These are phyloP conservation scores for Pleomassaria siparia DNA, from an alignment of 2,329 filamentous ascomycete genomes.

Conservation along the genomic window DNA sequence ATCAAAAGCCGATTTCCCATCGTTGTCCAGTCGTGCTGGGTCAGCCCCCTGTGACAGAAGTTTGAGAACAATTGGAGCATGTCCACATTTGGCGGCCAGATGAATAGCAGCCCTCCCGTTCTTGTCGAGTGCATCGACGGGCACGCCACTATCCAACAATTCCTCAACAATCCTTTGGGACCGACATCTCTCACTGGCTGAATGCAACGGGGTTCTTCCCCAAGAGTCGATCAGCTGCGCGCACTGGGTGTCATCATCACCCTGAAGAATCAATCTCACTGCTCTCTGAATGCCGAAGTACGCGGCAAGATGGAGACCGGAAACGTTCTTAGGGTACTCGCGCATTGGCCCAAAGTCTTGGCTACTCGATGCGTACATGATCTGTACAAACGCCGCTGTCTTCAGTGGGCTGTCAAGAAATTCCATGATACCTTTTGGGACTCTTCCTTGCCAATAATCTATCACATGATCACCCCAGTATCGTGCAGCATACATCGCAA, in stretches of 20 bases:
- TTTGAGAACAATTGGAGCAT: neutral
- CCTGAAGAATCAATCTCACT: neutral
- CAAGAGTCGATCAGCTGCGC: neutral
- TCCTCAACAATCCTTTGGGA: neutral
- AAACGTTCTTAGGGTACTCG: neutral
- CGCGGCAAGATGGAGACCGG: neutral
- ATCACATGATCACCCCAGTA: slow-evolving; percentile 1
- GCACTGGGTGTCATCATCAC: neutral
- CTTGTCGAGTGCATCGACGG: neutral
- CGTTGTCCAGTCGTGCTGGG: neutral
- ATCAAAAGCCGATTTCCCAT: neutral
- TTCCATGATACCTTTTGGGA: slow-evolving; percentile 2
- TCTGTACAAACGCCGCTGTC: neutral
- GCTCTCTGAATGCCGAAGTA: neutral
- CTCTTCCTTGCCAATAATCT: slow-evolving; percentile 1
- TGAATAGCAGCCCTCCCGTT: slow-evolving; percentile 1
- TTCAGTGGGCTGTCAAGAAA: neutral
- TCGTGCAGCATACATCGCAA: neutral
- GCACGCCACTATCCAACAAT: neutral
- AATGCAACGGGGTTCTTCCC: slow-evolving; percentile 3
- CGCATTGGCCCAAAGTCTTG: neutral
- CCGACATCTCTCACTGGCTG: neutral
- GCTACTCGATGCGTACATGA: neutral
- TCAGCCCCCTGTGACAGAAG: neutral
- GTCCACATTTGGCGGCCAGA: neutral